Evolutionary conservation across 805 yeast genomes (phyloP).

Genomic region (Candida insectalens): DNA sequence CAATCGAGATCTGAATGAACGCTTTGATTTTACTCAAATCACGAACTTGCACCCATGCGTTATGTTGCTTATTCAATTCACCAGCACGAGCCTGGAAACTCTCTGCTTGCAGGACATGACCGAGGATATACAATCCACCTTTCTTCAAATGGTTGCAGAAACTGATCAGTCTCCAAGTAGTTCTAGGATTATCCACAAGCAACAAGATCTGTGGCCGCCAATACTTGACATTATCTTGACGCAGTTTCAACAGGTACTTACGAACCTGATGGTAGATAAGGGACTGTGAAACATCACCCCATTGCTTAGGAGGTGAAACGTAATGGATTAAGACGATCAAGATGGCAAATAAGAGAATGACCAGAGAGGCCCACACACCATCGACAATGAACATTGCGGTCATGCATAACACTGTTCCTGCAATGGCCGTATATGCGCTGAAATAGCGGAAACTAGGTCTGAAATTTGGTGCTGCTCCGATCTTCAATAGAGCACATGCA

Average conservation of each 20-base stretch:
- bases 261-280: slow-evolving; percentile 94
- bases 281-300: slow-evolving; percentile 98
- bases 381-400: slow-evolving; percentile 93
- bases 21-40: slow-evolving; percentile 79
- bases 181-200: slow-evolving; percentile 83
- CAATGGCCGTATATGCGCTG: slow-evolving; percentile 68
- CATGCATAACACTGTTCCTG: slow-evolving; percentile 62
- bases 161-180: slow-evolving; percentile 83
- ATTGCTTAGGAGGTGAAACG: slow-evolving; percentile 86
- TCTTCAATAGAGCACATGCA: slow-evolving; percentile 80
- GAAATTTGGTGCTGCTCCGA: slow-evolving; percentile 97
- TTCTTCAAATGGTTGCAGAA: slow-evolving; percentile 93
- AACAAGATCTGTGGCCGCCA: slow-evolving; percentile 96
- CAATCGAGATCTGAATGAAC: slow-evolving; percentile 85
- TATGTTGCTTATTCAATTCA: slow-evolving; percentile 63
- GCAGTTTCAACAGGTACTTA: slow-evolving; percentile 71
- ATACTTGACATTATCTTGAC: slow-evolving; percentile 90
- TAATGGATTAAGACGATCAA: slow-evolving; percentile 79
- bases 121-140: slow-evolving; percentile 87
- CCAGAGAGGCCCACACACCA: slow-evolving; percentile 75
- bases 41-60: slow-evolving; percentile 78
- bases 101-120: slow-evolving; percentile 74
- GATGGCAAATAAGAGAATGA: slow-evolving; percentile 53
- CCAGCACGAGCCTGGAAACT: slow-evolving; percentile 53
- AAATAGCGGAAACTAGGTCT: slow-evolving; percentile 91